Conservation (phyloP, 768 basidiomycete genomes). For the Mycena vitilis region DNA sequence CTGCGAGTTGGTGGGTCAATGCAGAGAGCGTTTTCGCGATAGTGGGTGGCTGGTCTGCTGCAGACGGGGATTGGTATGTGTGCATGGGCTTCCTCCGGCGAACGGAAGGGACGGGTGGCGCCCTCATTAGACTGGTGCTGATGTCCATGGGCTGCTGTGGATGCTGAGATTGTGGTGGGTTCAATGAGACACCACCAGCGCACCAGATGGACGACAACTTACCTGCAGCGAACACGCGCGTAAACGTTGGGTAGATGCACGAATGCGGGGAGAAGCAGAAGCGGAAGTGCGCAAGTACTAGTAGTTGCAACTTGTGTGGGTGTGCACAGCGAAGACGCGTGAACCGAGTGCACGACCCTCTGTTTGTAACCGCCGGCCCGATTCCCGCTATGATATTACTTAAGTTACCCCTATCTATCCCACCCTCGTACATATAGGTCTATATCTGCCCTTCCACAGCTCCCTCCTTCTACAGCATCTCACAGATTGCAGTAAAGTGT, state of each 20-base stretch:
- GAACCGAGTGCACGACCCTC: neutral
- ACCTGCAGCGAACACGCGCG: conserved; percentile 11
- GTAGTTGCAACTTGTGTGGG: neutral
- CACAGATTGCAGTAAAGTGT: conserved; percentile 23
- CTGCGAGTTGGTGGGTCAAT: conserved; percentile 22
- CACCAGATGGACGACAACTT: neutral
- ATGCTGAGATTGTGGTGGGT: conserved; percentile 1
- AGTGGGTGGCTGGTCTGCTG: conserved; percentile 39
- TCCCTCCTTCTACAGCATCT: conserved; percentile 3
- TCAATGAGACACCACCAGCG: conserved; percentile 8
- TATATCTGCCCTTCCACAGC: too few relatives aligned
- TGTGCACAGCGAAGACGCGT: conserved; percentile 5
- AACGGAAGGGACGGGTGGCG: conserved; percentile 40
- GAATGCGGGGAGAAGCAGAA: neutral
- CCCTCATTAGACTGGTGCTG: conserved; percentile 26
- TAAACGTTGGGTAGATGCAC: neutral
- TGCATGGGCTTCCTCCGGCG: conserved; percentile 64
- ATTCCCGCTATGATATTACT: conserved; percentile 2
- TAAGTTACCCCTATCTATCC: conserved; percentile 11
- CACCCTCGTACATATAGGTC: too few relatives aligned
- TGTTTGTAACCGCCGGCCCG: neutral
- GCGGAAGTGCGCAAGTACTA: neutral
- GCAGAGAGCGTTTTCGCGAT: conserved; percentile 34
- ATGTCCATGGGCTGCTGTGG: conserved; percentile 8
- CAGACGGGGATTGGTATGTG: conserved; percentile 70